phyloP scores from a whole-genome alignment of 129 eudicot genomes.

The Flaveria sonorensis region DNA sequence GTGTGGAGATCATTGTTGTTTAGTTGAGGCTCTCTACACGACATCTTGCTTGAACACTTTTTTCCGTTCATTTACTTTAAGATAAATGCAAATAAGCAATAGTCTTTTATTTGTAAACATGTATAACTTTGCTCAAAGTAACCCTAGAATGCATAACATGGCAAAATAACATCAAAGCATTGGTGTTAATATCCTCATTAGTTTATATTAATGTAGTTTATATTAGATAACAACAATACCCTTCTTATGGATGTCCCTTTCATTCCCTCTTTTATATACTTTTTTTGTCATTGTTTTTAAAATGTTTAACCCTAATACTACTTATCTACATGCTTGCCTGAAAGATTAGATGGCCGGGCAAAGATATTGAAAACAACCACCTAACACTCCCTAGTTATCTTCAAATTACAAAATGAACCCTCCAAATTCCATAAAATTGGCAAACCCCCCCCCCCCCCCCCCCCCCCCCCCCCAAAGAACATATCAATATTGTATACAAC shows the following conservation, averaged over 20 bases:
- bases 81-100: background rate
- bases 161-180: background rate
- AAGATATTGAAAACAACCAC: slow-evolving; percentile 32
- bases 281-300: slow-evolving; percentile 29
- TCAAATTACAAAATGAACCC: slow-evolving; percentile 9
- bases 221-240: slow-evolving; percentile 4
- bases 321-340: slow-evolving; percentile 34
- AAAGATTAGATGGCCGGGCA: slow-evolving; percentile 20
- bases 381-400: slow-evolving; percentile 16
- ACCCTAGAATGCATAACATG: background rate
- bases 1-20: no score
- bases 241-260: slow-evolving; percentile 26
- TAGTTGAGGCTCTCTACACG: no score
- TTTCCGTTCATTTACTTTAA: background rate
- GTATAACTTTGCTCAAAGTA: slow-evolving; percentile 5
- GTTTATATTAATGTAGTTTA: background rate
- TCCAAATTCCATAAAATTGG: slow-evolving; percentile 8
- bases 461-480: background rate
- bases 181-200: background rate
- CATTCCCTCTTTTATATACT: slow-evolving; percentile 21
- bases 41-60: no score
- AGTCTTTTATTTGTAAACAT: background rate
- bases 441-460: background rate
- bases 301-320: slow-evolving; percentile 23
- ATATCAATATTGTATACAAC: background rate